Conservation (phyloP, 2,329 filamentous ascomycete genomes). For the Cladosporium cucumerinum region DNA sequence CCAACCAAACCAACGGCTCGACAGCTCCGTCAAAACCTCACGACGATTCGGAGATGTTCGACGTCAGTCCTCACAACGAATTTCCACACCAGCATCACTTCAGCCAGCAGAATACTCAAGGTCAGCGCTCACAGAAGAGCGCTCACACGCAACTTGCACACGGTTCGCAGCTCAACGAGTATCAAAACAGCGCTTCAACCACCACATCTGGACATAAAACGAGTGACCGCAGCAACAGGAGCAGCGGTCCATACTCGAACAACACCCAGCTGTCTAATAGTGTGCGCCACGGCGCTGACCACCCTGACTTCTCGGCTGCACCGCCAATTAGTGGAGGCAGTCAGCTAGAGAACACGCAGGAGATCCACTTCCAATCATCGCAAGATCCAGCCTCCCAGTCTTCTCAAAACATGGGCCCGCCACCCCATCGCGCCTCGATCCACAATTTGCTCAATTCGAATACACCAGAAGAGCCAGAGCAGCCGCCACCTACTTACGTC, state of each 20-base stretch:
- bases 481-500: constrained; percentile 32
- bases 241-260: constrained; percentile 56
- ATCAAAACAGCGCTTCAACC: constrained; percentile 83
- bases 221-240: constrained; percentile 50
- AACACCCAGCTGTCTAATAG: constrained; percentile 74
- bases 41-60: constrained; percentile 45
- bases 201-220: constrained; percentile 80
- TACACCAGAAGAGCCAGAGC: constrained; percentile 14
- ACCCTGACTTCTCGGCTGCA: constrained; percentile 54
- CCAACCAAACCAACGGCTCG: constrained; percentile 42
- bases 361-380: constrained; percentile 40
- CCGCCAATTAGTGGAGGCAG: constrained; percentile 52
- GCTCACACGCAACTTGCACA: constrained; percentile 58
- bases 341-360: constrained; percentile 64
- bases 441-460: constrained; percentile 42
- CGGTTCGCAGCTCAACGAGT: constrained; percentile 58
- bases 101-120: constrained; percentile 43
- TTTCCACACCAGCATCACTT: constrained; percentile 17
- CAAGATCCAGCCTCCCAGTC: constrained; percentile 40
- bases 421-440: constrained; percentile 32
- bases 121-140: constrained; percentile 64
- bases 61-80: constrained; percentile 35
- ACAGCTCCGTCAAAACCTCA: constrained; percentile 37
- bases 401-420: constrained; percentile 34
- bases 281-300: constrained; percentile 40